Evolutionary conservation across 805 yeast species (phyloP).

Genomic region (Naumovozyma baii): DNA sequence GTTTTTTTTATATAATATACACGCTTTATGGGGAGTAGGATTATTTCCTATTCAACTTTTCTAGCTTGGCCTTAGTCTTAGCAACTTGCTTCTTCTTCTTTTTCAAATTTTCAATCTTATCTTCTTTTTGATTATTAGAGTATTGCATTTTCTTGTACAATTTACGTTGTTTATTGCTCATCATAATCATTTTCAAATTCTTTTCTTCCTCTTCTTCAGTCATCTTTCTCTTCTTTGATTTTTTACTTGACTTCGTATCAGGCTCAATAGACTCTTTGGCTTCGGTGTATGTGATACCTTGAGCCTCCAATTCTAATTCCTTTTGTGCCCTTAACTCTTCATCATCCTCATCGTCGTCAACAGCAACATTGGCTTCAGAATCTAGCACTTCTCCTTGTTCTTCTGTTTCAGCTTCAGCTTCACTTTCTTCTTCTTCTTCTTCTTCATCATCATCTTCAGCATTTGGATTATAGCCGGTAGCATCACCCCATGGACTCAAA

Average conservation of each 20-base stretch:
- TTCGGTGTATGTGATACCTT: slow-evolving; percentile 67
- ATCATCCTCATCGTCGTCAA: slow-evolving; percentile 42
- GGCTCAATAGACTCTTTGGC: slow-evolving; percentile 33
- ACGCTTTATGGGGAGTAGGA: background rate
- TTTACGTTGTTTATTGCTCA: slow-evolving; percentile 93
- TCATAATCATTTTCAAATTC: slow-evolving; percentile 91
- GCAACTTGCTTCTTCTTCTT: slow-evolving; percentile 62
- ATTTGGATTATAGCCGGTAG: slow-evolving; percentile 80
- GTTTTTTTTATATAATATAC: background rate
- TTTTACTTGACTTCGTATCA: slow-evolving; percentile 32
- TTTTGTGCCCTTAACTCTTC: slow-evolving; percentile 58
- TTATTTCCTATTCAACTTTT: slow-evolving; percentile 22
- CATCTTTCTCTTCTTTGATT: slow-evolving; percentile 31
- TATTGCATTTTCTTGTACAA: slow-evolving; percentile 91
- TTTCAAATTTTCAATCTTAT: slow-evolving; percentile 56
- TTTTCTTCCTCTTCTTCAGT: slow-evolving; percentile 63
- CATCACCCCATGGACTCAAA: slow-evolving; percentile 97
- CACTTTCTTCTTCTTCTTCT: slow-evolving; percentile 38
- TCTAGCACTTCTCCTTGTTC: slow-evolving; percentile 47
- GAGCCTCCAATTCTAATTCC: slow-evolving; percentile 84
- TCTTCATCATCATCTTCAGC: slow-evolving; percentile 36
- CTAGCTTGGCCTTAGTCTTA: slow-evolving; percentile 46
- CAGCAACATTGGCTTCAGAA: slow-evolving; percentile 35
- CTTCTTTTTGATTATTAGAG: slow-evolving; percentile 75
- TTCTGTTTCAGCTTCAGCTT: slow-evolving; percentile 41